Evolutionary conservation across 371 early-diverging fungal species (phyloP).

Genomic region (Apophysomyces ossiformis): DNA sequence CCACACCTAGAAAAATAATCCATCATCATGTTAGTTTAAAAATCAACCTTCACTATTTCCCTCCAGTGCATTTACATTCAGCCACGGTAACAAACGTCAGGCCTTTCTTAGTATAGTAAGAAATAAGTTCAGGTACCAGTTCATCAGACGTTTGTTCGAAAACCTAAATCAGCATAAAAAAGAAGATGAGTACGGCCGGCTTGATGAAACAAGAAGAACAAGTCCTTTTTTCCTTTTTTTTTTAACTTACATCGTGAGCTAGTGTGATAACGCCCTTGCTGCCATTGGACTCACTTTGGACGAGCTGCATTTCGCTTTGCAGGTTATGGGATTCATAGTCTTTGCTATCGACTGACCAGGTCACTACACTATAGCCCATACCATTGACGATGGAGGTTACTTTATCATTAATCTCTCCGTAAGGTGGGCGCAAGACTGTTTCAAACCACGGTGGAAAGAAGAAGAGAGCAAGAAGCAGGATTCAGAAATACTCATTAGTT

Average conservation of each 20-base stretch:
- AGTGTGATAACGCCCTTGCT: constrained; percentile 26
- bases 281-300: neutral
- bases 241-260: constrained; percentile 30
- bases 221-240: neutral
- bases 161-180: constrained; percentile 25
- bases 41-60: neutral
- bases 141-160: constrained; percentile 46
- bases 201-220: neutral
- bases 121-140: constrained; percentile 36
- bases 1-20: constrained; percentile 9
- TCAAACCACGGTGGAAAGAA: neutral
- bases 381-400: constrained; percentile 31
- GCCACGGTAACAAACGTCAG: constrained; percentile 56
- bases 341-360: constrained; percentile 49
- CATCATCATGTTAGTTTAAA: neutral
- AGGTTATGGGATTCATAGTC: constrained; percentile 33
- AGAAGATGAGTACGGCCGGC: neutral
- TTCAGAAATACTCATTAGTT: no score
- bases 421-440: constrained; percentile 52
- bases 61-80: constrained; percentile 35
- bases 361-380: constrained; percentile 38
- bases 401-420: constrained; percentile 34
- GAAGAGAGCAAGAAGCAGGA: constrained; percentile 20
- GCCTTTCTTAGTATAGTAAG: constrained; percentile 32
- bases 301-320: constrained; percentile 10